Conservation (phyloP, 208 protist species). For the Trypanosoma congolense region DNA sequence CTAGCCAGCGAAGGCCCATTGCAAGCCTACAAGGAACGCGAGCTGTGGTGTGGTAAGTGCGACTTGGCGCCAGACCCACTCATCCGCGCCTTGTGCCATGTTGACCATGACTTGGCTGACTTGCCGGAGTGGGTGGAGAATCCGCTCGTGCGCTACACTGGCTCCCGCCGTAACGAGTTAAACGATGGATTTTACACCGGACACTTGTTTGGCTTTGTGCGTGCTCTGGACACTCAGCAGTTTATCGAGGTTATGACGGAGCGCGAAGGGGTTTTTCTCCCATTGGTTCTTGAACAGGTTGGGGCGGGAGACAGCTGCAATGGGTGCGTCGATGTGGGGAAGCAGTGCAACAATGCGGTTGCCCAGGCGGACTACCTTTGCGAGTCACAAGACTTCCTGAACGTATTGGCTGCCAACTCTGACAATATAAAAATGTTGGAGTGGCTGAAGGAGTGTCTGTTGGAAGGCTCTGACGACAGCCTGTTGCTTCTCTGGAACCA, state of each 20-base stretch:
- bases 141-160: constrained; percentile 30
- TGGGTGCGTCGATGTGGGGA: neutral
- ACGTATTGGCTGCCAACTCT: neutral
- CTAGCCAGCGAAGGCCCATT: constrained; percentile 39
- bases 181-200: constrained; percentile 2
- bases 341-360: neutral
- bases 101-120: constrained; percentile 22
- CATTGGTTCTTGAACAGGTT: neutral
- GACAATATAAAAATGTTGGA: constrained; percentile 14
- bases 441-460: constrained; percentile 33
- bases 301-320: neutral
- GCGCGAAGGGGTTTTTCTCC: constrained; percentile 19
- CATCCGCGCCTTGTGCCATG: constrained; percentile 23
- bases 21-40: constrained; percentile 42
- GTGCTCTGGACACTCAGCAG: constrained; percentile 24
- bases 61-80: constrained; percentile 35
- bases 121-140: constrained; percentile 36
- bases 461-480: constrained; percentile 31
- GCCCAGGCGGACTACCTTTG: neutral
- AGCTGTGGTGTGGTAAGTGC: constrained; percentile 21
- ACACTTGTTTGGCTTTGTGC: constrained; percentile 23
- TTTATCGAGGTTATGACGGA: constrained; percentile 23
- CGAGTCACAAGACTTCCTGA: neutral
- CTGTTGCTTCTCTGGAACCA: constrained; percentile 48
- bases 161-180: neutral